These are phyloP conservation scores for Plasmodium knowlesi DNA, from an alignment of 169 alveolate genomes.

Conservation along the genomic window DNA sequence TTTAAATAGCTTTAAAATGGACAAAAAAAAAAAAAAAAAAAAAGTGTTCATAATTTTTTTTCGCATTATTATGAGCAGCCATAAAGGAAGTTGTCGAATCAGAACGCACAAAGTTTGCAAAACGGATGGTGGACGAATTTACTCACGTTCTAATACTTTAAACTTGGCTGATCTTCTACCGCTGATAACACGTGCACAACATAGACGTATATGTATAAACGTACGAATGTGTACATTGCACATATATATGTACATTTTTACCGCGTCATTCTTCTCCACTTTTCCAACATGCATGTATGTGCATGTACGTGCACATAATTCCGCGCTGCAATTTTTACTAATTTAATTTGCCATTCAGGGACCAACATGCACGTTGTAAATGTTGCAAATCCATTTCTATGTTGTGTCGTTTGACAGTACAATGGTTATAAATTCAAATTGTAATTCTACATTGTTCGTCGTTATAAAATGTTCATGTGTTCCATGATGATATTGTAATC, in stretches of 20 bases:
- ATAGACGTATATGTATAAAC: neutral
- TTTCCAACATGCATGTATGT: slow-evolving; percentile 28
- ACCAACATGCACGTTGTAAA: slow-evolving; percentile 6
- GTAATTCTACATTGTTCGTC: slow-evolving; percentile 49
- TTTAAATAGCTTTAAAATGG: slow-evolving; percentile 10
- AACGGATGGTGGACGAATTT: neutral
- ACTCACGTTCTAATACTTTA: slow-evolving; percentile 1
- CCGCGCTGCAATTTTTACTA: neutral
- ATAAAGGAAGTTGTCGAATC: slow-evolving; percentile 1
- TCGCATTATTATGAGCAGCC: neutral
- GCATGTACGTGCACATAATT: slow-evolving; percentile 66
- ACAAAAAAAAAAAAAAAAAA: slow-evolving; percentile 24
- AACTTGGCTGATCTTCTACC: neutral
- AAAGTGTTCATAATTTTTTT: slow-evolving; percentile 26
- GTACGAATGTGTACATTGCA: neutral
- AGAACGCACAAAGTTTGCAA: neutral
- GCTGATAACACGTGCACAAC: neutral
- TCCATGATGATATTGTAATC: neutral
- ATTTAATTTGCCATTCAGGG: slow-evolving; percentile 12
- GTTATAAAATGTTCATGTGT: slow-evolving; percentile 8
- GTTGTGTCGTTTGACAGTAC: neutral
- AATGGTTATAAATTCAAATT: neutral
- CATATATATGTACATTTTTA: neutral
- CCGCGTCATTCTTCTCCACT: neutral
- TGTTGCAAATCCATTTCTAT: slow-evolving; percentile 9